phyloP scores from a whole-genome alignment of 345 rosid species.

The Eutrema heterophyllum region DNA sequence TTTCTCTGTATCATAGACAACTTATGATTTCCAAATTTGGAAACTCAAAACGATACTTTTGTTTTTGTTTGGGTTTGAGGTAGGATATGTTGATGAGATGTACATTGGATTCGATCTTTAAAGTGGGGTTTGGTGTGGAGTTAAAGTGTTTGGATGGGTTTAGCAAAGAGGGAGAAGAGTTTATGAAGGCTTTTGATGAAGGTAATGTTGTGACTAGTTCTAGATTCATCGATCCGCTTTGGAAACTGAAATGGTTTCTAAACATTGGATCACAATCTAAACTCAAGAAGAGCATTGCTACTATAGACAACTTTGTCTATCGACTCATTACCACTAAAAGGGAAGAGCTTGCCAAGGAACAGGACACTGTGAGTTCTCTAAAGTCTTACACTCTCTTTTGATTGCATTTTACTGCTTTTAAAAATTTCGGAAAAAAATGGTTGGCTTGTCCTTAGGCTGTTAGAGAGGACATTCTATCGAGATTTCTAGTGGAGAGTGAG shows the following conservation, averaged over 20 bases:
- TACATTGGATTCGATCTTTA: conserved; percentile 66
- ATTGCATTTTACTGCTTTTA: background rate
- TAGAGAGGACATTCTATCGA: conserved; percentile 64
- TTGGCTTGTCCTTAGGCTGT: conserved; percentile 32
- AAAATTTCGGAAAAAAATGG: background rate
- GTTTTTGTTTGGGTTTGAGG: background rate
- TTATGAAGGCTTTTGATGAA: conserved; percentile 75
- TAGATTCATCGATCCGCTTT: conserved; percentile 58
- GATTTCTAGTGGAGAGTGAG: conserved; percentile 53
- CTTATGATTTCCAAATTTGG: background rate
- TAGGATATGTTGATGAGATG: conserved; percentile 66
- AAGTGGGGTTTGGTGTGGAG: conserved; percentile 81
- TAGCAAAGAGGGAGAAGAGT: conserved; percentile 37
- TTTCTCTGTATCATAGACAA: conserved; percentile 64
- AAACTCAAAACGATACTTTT: background rate
- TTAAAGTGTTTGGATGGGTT: conserved; percentile 54
- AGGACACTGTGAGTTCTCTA: conserved; percentile 32
- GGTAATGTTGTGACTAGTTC: conserved; percentile 44
- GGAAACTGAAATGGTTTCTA: conserved; percentile 57
- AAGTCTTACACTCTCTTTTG: background rate
- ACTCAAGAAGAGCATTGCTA: conserved; percentile 43
- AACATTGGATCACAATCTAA: conserved; percentile 54
- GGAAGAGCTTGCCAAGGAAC: conserved; percentile 23
- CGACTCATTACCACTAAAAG: conserved; percentile 47
- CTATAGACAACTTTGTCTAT: conserved; percentile 46